Evolutionary conservation across 345 rosid genomes (phyloP).

Genomic region (Brassica carinata): DNA sequence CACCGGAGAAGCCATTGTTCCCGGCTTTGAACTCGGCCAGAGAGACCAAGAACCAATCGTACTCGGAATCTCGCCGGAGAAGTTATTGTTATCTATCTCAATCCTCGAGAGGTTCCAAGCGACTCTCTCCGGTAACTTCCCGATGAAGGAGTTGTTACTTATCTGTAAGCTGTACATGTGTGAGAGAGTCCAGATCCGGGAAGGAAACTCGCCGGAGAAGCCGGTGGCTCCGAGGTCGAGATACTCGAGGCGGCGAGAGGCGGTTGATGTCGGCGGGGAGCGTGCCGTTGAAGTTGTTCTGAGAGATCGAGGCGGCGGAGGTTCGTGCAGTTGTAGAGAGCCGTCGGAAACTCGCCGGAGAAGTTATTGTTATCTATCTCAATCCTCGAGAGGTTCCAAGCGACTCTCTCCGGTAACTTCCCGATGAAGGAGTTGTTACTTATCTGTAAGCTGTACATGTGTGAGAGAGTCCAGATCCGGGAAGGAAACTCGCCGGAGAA

Average conservation of each 20-base stretch:
- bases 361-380: not conserved
- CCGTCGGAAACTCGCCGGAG: slow-evolving; percentile 46
- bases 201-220: not conserved
- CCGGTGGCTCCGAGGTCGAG: not conserved
- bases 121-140: not conserved
- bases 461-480: not conserved
- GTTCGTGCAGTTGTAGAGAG: slow-evolving; percentile 61
- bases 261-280: slow-evolving; percentile 60
- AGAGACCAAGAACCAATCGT: not conserved
- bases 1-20: slow-evolving; percentile 69
- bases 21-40: slow-evolving; percentile 60
- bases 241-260: not conserved
- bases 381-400: not conserved
- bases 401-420: not conserved
- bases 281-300: slow-evolving; percentile 63
- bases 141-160: not conserved
- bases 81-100: not conserved
- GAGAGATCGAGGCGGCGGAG: slow-evolving; percentile 64
- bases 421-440: not conserved
- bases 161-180: not conserved
- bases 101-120: not conserved
- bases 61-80: not conserved
- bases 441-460: not conserved
- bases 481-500: not conserved
- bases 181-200: not conserved